These are phyloP conservation scores for Trifolium fragiferum DNA, from an alignment of 306 rosid genomes.

Conservation along the genomic window DNA sequence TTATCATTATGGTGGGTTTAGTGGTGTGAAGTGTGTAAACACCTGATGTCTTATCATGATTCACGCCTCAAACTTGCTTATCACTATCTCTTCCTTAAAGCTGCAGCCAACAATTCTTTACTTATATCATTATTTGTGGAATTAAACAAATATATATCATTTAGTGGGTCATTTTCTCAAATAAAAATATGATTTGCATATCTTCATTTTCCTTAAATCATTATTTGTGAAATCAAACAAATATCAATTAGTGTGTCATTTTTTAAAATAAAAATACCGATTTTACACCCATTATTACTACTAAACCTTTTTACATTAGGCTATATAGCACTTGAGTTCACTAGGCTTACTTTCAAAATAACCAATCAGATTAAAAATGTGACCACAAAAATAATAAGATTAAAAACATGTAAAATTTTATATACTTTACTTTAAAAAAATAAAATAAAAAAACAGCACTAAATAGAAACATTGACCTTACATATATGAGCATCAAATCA, in stretches of 20 bases:
- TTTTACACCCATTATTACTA: too few relatives aligned
- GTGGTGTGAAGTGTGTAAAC: conserved; percentile 20
- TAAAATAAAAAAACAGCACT: background rate
- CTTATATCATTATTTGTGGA: conserved; percentile 17
- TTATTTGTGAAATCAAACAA: background rate
- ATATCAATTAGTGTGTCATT: background rate
- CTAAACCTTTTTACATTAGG: background rate
- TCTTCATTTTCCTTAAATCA: too few relatives aligned
- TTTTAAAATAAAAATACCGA: background rate
- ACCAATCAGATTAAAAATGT: background rate
- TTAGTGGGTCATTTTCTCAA: background rate
- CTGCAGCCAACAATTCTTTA: conserved; percentile 31
- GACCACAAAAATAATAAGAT: background rate
- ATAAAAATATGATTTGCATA: background rate
- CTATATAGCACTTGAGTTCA: background rate
- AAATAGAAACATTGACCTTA: conserved; percentile 22
- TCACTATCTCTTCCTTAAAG: conserved; percentile 39
- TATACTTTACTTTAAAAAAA: background rate
- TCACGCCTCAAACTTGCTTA: conserved; percentile 36
- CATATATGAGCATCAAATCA: conserved; percentile 22
- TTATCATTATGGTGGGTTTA: conserved; percentile 36
- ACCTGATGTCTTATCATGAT: conserved; percentile 28
- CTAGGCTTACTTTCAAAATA: background rate
- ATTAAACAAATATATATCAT: background rate
- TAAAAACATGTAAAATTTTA: background rate